These are phyloP conservation scores for Ganoderma multipileum DNA, from an alignment of 1,284 basidiomycete species.

Conservation along the genomic window DNA sequence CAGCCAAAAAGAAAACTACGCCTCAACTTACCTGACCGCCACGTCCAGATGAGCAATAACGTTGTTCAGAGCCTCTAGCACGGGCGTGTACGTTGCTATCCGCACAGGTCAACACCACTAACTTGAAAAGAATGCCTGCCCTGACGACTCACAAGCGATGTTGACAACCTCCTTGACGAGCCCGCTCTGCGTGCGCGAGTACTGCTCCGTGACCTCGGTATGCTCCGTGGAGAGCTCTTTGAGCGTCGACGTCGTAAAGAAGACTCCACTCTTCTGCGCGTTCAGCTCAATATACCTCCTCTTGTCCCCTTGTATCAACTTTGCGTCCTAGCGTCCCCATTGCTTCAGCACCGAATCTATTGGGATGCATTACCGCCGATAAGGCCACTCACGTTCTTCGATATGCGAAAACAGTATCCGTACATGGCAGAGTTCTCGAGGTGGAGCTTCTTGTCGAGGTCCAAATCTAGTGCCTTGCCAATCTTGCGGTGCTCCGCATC, in stretches of 20 bases:
- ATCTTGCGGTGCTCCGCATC: constrained; percentile 85
- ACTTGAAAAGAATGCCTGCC: background rate
- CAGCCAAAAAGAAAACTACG: constrained; percentile 22
- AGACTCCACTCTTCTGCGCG: constrained; percentile 88
- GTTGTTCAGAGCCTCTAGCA: constrained; percentile 90
- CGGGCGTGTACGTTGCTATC: constrained; percentile 87
- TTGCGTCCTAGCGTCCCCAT: constrained; percentile 71
- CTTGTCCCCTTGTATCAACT: constrained; percentile 65
- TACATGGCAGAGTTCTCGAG: constrained; percentile 92
- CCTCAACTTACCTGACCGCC: constrained; percentile 69
- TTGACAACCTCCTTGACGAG: constrained; percentile 94
- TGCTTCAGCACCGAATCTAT: constrained; percentile 11
- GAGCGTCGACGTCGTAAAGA: constrained; percentile 88
- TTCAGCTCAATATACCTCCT: constrained; percentile 86
- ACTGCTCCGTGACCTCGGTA: constrained; percentile 72
- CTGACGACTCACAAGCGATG: constrained; percentile 78
- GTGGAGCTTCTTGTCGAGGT: constrained; percentile 95
- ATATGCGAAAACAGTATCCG: constrained; percentile 94
- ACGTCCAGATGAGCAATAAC: constrained; percentile 94
- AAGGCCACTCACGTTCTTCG: constrained; percentile 72
- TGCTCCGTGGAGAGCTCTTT: constrained; percentile 81
- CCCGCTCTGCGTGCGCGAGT: constrained; percentile 79
- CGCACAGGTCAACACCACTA: background rate
- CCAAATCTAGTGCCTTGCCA: constrained; percentile 81
- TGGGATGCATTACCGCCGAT: too few relatives aligned